Evolutionary conservation across 495 filamentous ascomycete genomes (phyloP), one percentile per base, ranked within the genome.

Genomic region (Hypomontagnella submonticulosa): DNA sequence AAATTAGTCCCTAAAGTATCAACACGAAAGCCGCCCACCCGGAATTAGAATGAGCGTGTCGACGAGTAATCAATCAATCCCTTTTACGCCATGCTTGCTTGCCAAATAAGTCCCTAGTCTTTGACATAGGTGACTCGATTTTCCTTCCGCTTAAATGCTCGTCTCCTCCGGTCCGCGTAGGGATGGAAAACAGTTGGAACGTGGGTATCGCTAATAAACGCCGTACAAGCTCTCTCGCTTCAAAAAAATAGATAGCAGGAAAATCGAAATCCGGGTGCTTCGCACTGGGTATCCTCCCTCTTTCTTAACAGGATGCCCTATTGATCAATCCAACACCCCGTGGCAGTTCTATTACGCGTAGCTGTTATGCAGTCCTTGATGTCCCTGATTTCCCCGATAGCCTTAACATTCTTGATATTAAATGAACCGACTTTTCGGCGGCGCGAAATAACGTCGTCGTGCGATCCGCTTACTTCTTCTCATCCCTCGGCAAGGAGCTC

Each of bases 151-250:
- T 20, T 36, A 18, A 42, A 5, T 42, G 6, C 23, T 11, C 6
- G 5, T 34, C 44, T 27, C n/a, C 19, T 27, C n/a, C 13, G 18
- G 7, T 15, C 16, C 4, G 12, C 11, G 38, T 18, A 44, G 1
- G 27, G 18, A 16, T 20, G 7, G 47, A 33, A 18, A 63, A 51
- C 4, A 32, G 27, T 42, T 0, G 18, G 27, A 44, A 34, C 32
- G 15, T 52, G 38, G 46, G 61, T 50, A 56, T 57, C 49, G 7
- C 61, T 37, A 44, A 38, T 49, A n/a, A 57, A 51, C 44, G 38
- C 61, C 46, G 8, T 9, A 44, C 27, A 32, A 63, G 38, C 44
- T 49, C n/a, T 30, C 37, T 50, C 44, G 16, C 18, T 20, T 12
- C 46, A 12, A 36, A 37, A n/a, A 51, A 23, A 23, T 6, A 16